Base-by-base conservation (phyloP, 2,329 filamentous ascomycete genomes). In the Tolypocladium album region DNA sequence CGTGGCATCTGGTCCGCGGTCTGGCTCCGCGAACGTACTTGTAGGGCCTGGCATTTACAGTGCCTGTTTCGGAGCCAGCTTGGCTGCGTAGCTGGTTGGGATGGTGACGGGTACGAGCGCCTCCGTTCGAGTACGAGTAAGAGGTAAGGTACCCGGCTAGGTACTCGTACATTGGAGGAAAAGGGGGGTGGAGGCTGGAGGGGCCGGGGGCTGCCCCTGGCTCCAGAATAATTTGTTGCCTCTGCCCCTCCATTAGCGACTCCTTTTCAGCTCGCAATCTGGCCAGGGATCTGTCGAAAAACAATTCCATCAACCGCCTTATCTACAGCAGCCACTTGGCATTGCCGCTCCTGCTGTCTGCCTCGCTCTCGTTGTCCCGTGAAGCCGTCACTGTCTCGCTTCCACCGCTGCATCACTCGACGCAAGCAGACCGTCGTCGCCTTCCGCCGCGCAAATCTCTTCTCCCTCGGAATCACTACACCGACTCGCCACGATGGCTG, bases 221-320 rank as follows among this genome's bases (percentile, higher is more conserved):
- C 65, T 67, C 68, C 68, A 69, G 67, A 70, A 72, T 73, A 74
- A 74, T 71, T 71, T 71, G 50, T 12, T 34, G 20, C 50, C 31
- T 72, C 69, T 71, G 71, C 73, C 74, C 73, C 74, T 74, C 71
- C 67, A 69, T 71, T 68, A 64, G 68, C 63, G 64, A 67, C 69
- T 67, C 70, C 69, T 71, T 72, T 71, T 67, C 66, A 66, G 60
- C 61, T 62, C 67, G 38, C 55, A 27, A 53, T 39, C n/a, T 56
- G 53, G 40, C 4, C 43, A 56, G 22, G 47, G 53, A 61, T 60
- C 58, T 57, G 57, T 36, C 58, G 20, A 40, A 42, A 55, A 58
- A 45, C 45, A 59, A 61, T 59, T 52, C 47, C 24, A 22, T 22
- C 47, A 27, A 38, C 40, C 63, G 63, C 63, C 63, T 68, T 69